phyloP scores from a whole-genome alignment of 805 yeast genomes.

The Teunomyces cretensis region DNA sequence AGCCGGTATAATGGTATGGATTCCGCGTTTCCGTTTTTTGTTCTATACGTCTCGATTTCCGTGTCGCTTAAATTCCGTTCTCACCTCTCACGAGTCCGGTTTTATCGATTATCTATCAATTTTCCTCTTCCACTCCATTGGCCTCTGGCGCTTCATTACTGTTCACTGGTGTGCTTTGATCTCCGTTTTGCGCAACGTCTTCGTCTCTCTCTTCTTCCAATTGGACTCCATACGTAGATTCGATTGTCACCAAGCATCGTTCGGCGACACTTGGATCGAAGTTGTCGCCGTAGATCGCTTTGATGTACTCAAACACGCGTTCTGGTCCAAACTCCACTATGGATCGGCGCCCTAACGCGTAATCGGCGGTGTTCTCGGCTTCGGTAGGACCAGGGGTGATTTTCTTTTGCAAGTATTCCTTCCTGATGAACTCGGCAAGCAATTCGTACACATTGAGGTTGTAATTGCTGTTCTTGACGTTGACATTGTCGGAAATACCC shows the following conservation, averaged over 20 bases:
- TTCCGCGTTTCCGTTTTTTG: too few species aligned
- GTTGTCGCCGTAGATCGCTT: conserved; percentile 21
- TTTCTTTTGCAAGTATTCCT: conserved; percentile 28
- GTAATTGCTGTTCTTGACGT: conserved; percentile 9
- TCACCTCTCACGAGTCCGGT: too few species aligned
- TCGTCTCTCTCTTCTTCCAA: conserved; percentile 9
- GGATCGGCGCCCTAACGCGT: conserved; percentile 32
- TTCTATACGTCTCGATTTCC: too few species aligned
- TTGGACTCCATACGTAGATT: conserved; percentile 22
- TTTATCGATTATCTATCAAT: too few species aligned
- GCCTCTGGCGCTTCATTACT: too few species aligned
- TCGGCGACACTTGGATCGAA: conserved; percentile 20
- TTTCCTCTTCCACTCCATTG: too few species aligned
- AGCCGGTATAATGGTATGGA: too few species aligned
- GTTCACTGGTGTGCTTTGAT: too few species aligned
- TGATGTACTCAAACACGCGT: conserved; percentile 25
- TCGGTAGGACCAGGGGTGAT: conserved; percentile 9
- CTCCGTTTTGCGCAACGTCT: neutral
- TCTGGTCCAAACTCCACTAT: conserved; percentile 32
- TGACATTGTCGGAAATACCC: conserved; percentile 16
- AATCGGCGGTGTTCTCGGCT: conserved; percentile 19
- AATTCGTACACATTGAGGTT: conserved; percentile 19
- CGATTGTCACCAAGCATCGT: conserved; percentile 22
- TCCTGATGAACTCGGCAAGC: conserved; percentile 25
- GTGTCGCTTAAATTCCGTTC: too few species aligned